Base-by-base conservation (phyloP, 371 early-diverging fungal genomes). In the Mucor piriformis region DNA sequence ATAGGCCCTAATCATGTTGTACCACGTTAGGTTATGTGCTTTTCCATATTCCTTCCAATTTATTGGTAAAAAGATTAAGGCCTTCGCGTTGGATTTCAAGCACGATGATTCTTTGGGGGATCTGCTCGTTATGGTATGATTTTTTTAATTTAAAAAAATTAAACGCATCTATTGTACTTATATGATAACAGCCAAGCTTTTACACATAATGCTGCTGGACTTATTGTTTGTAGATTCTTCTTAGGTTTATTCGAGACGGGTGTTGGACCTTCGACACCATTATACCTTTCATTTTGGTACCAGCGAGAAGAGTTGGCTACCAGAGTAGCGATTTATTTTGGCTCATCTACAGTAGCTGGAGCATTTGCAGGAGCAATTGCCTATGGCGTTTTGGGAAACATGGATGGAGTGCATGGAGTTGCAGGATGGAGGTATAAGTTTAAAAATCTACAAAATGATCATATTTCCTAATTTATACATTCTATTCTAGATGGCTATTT, bases 161-260 rank as follows among this genome's bases (percentile, higher is more conserved):
- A n/a, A n/a, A n/a, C n/a, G n/a, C n/a, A n/a, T n/a, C n/a, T n/a
- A n/a, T n/a, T n/a, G n/a, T n/a, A n/a, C n/a, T 23, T n/a, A 40
- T 56, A n/a, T 13, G 35, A 15, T 24, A 21, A 2, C 25, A 73
- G 74, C 46, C 82, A 87, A 77, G 79, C 85, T 6, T 72, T 72
- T 3, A 74, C 74, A n/a, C 69, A 68, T 4, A 76, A 76, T 54
- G 79, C 77, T 18, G 44, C 72, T 3, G 83, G 81, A 3, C 50
- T 88, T 16, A 69, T 86, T 32, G 73, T 78, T 1, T 70, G 80
- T 27, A 79, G 91, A 1, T 83, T 88, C 67, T 80, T 83, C 48
- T 68, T 91, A 18, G 91, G 91, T 44, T 63, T 61, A 11, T 75
- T 75, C 54, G 79, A 75, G 57, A 66, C 71, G 3, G 78, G 75